Conservation (phyloP, 2,329 filamentous ascomycete species). For the Stagonosporopsis chrysanthemi region DNA sequence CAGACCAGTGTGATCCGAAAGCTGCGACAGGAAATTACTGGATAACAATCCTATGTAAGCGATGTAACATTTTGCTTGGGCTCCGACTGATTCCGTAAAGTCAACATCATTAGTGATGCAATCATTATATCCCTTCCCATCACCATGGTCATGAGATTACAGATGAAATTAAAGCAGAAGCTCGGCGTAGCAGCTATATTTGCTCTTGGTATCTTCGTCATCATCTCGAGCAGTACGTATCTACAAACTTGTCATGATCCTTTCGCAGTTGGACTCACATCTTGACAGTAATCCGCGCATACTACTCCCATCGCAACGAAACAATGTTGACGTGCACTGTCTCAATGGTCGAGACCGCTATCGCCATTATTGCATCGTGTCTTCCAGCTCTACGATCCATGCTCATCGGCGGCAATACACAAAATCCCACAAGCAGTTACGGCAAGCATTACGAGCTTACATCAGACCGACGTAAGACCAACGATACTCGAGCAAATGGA, state of each 20-base stretch:
- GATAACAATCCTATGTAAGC: constrained; percentile 33
- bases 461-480: constrained; percentile 23
- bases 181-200: constrained; percentile 32
- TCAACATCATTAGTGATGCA: constrained; percentile 33
- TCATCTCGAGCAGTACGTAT: constrained; percentile 33
- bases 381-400: constrained; percentile 42
- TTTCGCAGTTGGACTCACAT: constrained; percentile 3
- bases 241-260: not conserved
- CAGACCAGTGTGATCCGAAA: constrained; percentile 32
- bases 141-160: constrained; percentile 31
- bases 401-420: constrained; percentile 27
- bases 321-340: constrained; percentile 36
- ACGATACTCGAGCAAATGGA: constrained; percentile 8
- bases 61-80: not conserved
- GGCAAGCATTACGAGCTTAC: constrained; percentile 36
- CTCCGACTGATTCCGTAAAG: constrained; percentile 6
- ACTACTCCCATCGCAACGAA: constrained; percentile 28
- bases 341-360: constrained; percentile 38
- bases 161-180: constrained; percentile 36
- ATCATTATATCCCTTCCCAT: constrained; percentile 34
- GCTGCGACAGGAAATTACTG: constrained; percentile 32
- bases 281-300: constrained; percentile 29
- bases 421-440: constrained; percentile 28
- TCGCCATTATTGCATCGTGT: constrained; percentile 53
- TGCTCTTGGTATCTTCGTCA: constrained; percentile 33